phyloP scores from a whole-genome alignment of 106 monocot genomes.

The Dioscorea dumetorum region DNA sequence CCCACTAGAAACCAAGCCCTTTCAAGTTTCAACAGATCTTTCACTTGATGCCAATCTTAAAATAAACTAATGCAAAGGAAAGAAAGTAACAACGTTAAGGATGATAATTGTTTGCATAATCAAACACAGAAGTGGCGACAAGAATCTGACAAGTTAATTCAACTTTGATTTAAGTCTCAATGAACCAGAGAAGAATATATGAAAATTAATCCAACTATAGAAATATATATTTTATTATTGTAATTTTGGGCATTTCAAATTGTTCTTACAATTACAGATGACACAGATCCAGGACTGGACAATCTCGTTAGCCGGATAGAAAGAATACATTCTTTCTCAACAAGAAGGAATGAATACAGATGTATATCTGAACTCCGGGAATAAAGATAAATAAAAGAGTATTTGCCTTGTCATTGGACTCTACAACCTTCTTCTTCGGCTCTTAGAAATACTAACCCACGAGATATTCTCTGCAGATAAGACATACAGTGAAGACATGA shows the following conservation, averaged over 20 bases:
- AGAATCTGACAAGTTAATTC: background rate
- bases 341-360: background rate
- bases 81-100: background rate
- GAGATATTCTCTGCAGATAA: slow-evolving; percentile 59
- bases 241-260: too few species aligned
- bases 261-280: background rate
- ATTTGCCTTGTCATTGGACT: slow-evolving; percentile 41
- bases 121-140: background rate
- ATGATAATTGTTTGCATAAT: background rate
- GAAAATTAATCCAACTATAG: background rate
- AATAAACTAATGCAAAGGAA: too few species aligned
- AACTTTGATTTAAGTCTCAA: too few species aligned
- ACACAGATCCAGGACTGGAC: background rate
- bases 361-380: background rate
- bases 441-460: slow-evolving; percentile 36
- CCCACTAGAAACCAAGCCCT: background rate
- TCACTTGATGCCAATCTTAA: background rate
- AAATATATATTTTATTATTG: background rate
- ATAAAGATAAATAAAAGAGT: background rate
- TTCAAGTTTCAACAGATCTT: background rate
- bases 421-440: slow-evolving; percentile 51
- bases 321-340: background rate
- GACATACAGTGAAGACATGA: background rate
- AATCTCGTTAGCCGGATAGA: background rate
- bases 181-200: too few species aligned